These are phyloP conservation scores for Geranium rotundifolium DNA, from an alignment of 345 rosid genomes.

Conservation along the genomic window DNA sequence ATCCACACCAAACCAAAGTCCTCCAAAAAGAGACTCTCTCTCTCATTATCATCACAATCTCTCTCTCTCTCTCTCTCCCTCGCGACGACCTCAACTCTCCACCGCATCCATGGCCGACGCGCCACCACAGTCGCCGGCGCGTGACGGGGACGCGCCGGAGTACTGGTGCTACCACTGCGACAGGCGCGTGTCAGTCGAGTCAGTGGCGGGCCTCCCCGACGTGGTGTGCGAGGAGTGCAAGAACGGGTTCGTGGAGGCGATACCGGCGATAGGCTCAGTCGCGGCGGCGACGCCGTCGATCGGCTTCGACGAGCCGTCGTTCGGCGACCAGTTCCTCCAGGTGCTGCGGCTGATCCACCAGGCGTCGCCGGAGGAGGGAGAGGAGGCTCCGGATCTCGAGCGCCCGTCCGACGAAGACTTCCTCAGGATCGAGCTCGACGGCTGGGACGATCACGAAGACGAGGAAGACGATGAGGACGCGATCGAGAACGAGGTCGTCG, in stretches of 20 bases:
- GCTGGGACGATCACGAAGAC: slow-evolving; percentile 45
- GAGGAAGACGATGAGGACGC: slow-evolving; percentile 18
- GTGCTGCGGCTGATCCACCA: slow-evolving; percentile 48
- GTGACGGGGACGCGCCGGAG: slow-evolving; percentile 11
- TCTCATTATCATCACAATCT: slow-evolving; percentile 5
- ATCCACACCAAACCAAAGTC: background rate
- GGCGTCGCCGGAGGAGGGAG: slow-evolving; percentile 40
- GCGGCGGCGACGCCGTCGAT: slow-evolving; percentile 24
- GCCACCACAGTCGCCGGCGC: slow-evolving; percentile 21
- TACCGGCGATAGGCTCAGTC: slow-evolving; percentile 21
- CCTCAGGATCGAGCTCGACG: slow-evolving; percentile 43
- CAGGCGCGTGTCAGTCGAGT: slow-evolving; percentile 52
- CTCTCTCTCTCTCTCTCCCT: background rate
- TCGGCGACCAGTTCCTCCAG: slow-evolving; percentile 54
- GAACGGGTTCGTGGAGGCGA: slow-evolving; percentile 59
- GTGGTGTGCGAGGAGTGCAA: slow-evolving; percentile 60
- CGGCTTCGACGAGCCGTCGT: slow-evolving; percentile 37
- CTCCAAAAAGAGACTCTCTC: background rate
- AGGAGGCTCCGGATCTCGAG: slow-evolving; percentile 28
- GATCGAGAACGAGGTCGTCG: slow-evolving; percentile 14
- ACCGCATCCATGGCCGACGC: slow-evolving; percentile 32
- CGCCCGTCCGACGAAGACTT: slow-evolving; percentile 40
- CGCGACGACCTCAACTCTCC: too few relatives aligned
- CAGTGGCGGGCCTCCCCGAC: slow-evolving; percentile 28
- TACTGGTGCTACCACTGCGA: slow-evolving; percentile 74